Evolutionary conservation across 78 protist species (phyloP).

Genomic region (Planoprotostelium fungivorum): DNA sequence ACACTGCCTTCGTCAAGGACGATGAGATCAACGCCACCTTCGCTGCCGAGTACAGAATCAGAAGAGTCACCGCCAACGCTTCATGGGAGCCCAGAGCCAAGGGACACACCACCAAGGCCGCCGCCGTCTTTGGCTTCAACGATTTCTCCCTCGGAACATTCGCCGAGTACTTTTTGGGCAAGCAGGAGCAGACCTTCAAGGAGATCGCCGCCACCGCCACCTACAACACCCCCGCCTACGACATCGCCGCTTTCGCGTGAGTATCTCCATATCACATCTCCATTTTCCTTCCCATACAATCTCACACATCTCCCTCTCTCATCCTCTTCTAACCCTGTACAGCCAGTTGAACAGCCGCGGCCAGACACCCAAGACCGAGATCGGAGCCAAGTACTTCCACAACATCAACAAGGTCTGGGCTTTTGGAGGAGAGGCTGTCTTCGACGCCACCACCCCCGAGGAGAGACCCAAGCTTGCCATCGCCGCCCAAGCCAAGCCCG

Average conservation of each 20-base stretch:
- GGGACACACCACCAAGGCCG: background rate
- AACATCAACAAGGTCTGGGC: background rate
- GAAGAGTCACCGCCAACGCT: background rate
- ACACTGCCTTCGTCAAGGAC: background rate
- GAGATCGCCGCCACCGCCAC: background rate
- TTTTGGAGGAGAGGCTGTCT: background rate
- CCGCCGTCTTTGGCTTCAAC: background rate
- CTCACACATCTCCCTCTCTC: too few species aligned
- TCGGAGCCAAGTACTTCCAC: background rate
- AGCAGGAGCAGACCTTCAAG: background rate
- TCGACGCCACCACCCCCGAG: background rate
- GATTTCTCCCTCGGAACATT: background rate
- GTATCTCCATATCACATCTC: too few species aligned
- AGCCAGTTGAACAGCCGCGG: background rate
- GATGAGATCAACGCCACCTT: background rate
- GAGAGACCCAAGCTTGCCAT: background rate
- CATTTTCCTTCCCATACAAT: too few species aligned
- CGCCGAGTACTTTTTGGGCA: background rate
- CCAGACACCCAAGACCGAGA: background rate
- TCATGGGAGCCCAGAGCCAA: background rate
- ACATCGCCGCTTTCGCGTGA: background rate
- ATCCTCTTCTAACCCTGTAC: too few species aligned
- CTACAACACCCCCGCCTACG: background rate
- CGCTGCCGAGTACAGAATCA: background rate
- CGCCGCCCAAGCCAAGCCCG: background rate